A percentile compares a stretch with the other conserved stretches of the same genome.
These are phyloP conservation scores for Gyromitra esculenta DNA, from an alignment of 2,329 filamentous ascomycete species.

Conservation along the genomic window DNA sequence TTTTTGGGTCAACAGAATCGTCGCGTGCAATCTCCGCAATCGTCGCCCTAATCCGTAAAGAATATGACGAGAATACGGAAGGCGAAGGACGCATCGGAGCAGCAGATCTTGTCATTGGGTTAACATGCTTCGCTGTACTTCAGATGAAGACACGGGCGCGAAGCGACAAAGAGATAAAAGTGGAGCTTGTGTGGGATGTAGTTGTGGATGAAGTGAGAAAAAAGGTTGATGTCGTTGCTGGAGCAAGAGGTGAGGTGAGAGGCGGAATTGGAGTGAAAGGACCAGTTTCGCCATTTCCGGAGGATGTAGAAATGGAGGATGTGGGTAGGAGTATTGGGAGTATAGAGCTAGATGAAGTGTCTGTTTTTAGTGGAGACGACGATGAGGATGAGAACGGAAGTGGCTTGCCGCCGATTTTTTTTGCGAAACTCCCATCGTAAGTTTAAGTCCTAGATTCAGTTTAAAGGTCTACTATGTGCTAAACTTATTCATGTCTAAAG, in stretches of 20 bases:
- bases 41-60: slow-evolving; percentile 70
- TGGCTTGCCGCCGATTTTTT: slow-evolving; percentile 51
- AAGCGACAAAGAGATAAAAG: slow-evolving; percentile 64
- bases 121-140: slow-evolving; percentile 71
- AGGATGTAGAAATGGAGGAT: slow-evolving; percentile 26
- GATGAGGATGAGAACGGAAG: slow-evolving; percentile 34
- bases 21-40: slow-evolving; percentile 74
- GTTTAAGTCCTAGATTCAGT: not conserved
- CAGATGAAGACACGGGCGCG: slow-evolving; percentile 69
- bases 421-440: slow-evolving; percentile 52
- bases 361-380: slow-evolving; percentile 36
- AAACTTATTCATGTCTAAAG: slow-evolving; percentile 12
- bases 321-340: slow-evolving; percentile 15
- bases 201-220: slow-evolving; percentile 68
- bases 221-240: slow-evolving; percentile 8
- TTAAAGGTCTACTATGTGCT: not conserved
- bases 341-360: slow-evolving; percentile 22
- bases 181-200: slow-evolving; percentile 72
- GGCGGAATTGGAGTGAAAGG: slow-evolving; percentile 12
- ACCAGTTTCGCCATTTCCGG: slow-evolving; percentile 24
- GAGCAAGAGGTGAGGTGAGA: not conserved
- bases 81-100: slow-evolving; percentile 70
- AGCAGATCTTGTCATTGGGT: slow-evolving; percentile 69
- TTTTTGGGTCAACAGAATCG: slow-evolving; percentile 75
- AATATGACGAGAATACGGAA: slow-evolving; percentile 70